phyloP scores from a whole-genome alignment of 1,284 basidiomycete genomes.

The Cystobasidium sp. region DNA sequence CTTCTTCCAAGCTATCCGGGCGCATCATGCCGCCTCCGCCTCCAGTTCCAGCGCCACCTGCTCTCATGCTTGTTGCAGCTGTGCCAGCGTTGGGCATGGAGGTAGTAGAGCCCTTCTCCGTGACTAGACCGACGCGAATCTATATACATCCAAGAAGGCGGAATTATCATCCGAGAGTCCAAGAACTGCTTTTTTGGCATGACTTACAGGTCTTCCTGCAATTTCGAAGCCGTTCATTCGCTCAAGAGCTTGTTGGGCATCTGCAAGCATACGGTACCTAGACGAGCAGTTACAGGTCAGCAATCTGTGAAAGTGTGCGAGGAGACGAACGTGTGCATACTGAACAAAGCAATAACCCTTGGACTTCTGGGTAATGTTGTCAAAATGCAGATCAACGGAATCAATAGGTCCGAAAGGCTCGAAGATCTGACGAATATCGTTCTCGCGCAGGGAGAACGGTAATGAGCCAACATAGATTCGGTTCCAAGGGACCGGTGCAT shows the following conservation, averaged over 20 bases:
- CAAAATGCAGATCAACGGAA: slow-evolving; percentile 93
- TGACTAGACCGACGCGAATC: slow-evolving; percentile 54
- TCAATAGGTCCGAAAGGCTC: slow-evolving; percentile 97
- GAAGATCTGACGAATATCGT: slow-evolving; percentile 97
- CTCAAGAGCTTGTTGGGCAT: slow-evolving; percentile 93
- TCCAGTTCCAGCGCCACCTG: slow-evolving; percentile 11
- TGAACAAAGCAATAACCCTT: slow-evolving; percentile 99
- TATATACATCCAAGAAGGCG: slow-evolving; percentile 6
- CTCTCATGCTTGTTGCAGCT: slow-evolving; percentile 13
- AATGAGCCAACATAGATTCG: slow-evolving; percentile 96
- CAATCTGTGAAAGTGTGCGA: neutral
- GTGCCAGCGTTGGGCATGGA: slow-evolving; percentile 17
- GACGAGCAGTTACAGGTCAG: slow-evolving; percentile 16
- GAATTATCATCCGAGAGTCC: neutral
- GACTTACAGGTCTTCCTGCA: slow-evolving; percentile 82
- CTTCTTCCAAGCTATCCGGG: slow-evolving; percentile 49
- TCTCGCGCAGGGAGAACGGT: slow-evolving; percentile 92
- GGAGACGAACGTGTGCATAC: slow-evolving; percentile 61
- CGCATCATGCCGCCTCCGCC: slow-evolving; percentile 36
- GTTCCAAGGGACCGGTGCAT: slow-evolving; percentile 60
- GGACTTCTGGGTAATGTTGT: slow-evolving; percentile 79
- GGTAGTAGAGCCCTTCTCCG: slow-evolving; percentile 47
- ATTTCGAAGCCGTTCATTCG: slow-evolving; percentile 99
- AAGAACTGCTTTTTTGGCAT: neutral
- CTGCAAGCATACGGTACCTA: slow-evolving; percentile 83